Evolutionary conservation across 2,329 filamentous ascomycete genomes (phyloP), one percentile per base, ranked within the genome.

Genomic region (Aspergillus versicolor): DNA sequence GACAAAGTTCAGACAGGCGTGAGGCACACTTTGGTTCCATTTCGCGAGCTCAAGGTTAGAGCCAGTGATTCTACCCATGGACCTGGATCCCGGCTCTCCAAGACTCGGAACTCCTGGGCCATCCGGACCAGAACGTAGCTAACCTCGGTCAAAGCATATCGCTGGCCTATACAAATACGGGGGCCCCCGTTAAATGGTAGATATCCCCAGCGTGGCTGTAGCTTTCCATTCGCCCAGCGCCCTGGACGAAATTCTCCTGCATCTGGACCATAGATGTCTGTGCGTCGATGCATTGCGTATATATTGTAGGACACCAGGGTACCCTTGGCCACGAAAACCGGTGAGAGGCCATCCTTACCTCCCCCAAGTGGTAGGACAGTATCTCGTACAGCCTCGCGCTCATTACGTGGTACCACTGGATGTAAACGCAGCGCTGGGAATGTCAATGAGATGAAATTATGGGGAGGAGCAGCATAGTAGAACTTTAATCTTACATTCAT

Each of bases 251-350:
- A 83, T 17, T 73, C 76, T 51, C 81, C 79, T 4, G 65, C 76
- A 53, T 81, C 79, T 4, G 65, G 43, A 0, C 77, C 78, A 52
- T 70, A 81, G 52, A 75, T 67, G 44, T 81, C 78, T n/a, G 67
- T 66, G 8, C 88, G 83, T 2, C 89, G 84, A 68, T 93, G 89
- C 88, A 93, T 89, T 7, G 84, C 73, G 51, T 90, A 81, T 0
- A 88, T 80, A 45, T 80, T 85, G 77, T 90, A 93, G 47, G 73
- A 79, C 58, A 92, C 77, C 13, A 82, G 75, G 0, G 84, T 84
- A 65, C 86, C 84, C 69, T 90, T 88, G 48, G 83, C 80, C 4
- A 91, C 76, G 52, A 84, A 82, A 1, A 92, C 67, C 0, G 88
- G 88, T 32, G 81, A 75, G 3, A 75, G 73, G 37, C 76, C 68